These are phyloP conservation scores for Trichoderma asperellum DNA, from an alignment of 2,329 filamentous ascomycete genomes.

Conservation along the genomic window DNA sequence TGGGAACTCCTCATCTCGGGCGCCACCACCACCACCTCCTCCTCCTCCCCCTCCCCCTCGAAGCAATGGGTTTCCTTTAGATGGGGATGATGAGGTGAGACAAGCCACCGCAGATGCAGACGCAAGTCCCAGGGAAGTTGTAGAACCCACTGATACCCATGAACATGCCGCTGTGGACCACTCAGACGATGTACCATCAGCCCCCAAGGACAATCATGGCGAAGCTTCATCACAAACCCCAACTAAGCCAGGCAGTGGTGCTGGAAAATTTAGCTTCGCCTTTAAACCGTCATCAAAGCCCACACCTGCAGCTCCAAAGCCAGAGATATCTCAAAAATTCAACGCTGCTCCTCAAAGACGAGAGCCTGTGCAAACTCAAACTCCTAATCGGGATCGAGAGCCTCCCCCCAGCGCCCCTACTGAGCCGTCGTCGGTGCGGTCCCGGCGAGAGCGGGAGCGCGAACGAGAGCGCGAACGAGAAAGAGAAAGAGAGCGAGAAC, in stretches of 20 bases:
- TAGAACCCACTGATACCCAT: constrained; percentile 30
- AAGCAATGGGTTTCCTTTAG: constrained; percentile 27
- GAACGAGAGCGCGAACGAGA: neutral
- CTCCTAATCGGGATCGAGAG: constrained; percentile 46
- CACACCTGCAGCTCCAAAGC: constrained; percentile 60
- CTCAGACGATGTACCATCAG: constrained; percentile 5
- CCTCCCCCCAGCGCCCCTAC: constrained; percentile 56
- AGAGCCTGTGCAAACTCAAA: constrained; percentile 34
- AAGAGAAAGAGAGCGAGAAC: neutral
- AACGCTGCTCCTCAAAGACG: constrained; percentile 64
- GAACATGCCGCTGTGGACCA: constrained; percentile 1
- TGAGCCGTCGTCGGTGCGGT: constrained; percentile 56
- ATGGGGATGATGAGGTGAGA: constrained; percentile 32
- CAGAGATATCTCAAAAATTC: constrained; percentile 69
- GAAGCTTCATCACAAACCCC: constrained; percentile 49
- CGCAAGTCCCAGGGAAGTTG: constrained; percentile 30
- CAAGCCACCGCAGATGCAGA: constrained; percentile 30
- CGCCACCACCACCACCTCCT: constrained; percentile 28
- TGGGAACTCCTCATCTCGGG: constrained; percentile 60
- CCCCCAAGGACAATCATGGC: constrained; percentile 53
- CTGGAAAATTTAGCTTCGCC: constrained; percentile 84
- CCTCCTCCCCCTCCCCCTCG: constrained; percentile 27
- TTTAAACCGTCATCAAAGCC: constrained; percentile 76
- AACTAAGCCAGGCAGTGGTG: constrained; percentile 55
- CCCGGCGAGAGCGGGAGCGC: constrained; percentile 33